Conservation (phyloP, 164 flowering plant genomes). For the Chloranthus sessilifolius region DNA sequence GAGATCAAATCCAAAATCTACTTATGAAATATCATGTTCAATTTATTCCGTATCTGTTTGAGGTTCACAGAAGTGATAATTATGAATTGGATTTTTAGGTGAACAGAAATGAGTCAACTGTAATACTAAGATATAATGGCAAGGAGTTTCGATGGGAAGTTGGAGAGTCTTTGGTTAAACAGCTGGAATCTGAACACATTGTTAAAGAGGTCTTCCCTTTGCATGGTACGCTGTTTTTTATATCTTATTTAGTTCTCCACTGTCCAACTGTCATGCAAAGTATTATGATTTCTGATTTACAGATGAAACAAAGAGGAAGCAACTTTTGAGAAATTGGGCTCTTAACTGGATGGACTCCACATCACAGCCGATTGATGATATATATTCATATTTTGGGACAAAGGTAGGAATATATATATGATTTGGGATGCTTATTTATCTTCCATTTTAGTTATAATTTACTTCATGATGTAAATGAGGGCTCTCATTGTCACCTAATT, state of each 20-base stretch:
- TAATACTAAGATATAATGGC: constrained; percentile 33
- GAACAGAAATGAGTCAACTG: constrained; percentile 32
- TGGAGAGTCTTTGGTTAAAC: constrained; percentile 60
- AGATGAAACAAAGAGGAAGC: constrained; percentile 80
- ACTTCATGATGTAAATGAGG: not conserved
- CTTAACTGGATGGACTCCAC: constrained; percentile 74
- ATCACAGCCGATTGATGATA: constrained; percentile 82
- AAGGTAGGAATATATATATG: constrained; percentile 43
- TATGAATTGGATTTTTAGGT: constrained; percentile 36
- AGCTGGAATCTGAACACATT: constrained; percentile 53
- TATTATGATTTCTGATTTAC: constrained; percentile 6
- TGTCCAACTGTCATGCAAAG: constrained; percentile 9
- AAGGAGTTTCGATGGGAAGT: constrained; percentile 49
- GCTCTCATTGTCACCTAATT: too few species aligned
- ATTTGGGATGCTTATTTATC: constrained; percentile 3
- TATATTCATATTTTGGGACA: constrained; percentile 76
- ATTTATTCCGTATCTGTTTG: not conserved
- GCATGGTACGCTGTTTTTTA: constrained; percentile 64
- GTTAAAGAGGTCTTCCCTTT: constrained; percentile 76
- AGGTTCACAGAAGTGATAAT: not conserved
- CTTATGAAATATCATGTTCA: too few species aligned
- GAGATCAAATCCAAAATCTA: too few species aligned
- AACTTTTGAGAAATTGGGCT: constrained; percentile 80
- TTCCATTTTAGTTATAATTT: not conserved
- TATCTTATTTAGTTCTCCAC: constrained; percentile 2